Percentiles rank a stretch among this genome's conserved stretches.
Evolutionary conservation across 495 filamentous ascomycete species (phyloP).

Genomic region (Recurvomyces mirabilis): DNA sequence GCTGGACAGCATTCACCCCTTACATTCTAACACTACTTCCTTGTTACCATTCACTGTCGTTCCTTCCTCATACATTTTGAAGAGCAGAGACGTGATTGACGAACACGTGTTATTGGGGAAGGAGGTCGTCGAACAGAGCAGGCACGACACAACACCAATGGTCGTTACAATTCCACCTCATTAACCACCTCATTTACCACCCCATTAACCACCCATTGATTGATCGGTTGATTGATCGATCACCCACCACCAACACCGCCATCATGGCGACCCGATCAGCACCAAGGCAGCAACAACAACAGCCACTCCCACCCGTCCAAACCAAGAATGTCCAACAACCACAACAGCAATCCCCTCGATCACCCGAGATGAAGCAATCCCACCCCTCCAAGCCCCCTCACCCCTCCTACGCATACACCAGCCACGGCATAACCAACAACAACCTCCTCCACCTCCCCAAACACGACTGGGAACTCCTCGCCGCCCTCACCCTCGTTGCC

Average conservation of each 20-base stretch:
- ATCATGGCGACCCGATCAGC: conserved; percentile 2
- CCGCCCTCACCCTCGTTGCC: conserved; percentile 61
- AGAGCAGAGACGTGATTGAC: no score
- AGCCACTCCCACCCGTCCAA: neutral
- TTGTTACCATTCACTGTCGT: no score
- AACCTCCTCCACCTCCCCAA: conserved; percentile 56
- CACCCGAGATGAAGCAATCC: conserved; percentile 8
- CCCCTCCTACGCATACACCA: conserved; percentile 43
- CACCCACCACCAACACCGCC: neutral
- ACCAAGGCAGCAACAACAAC: neutral
- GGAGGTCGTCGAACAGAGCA: neutral
- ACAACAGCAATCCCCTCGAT: no score
- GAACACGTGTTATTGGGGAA: no score
- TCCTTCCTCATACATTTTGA: no score
- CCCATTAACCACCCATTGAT: no score
- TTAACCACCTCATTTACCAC: no score
- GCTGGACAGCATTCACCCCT: no score
- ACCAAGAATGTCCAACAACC: neutral
- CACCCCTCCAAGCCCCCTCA: conserved; percentile 12
- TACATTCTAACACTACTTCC: no score
- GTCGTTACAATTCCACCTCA: conserved; percentile 3
- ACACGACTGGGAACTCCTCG: conserved; percentile 69
- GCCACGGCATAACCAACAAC: conserved; percentile 52
- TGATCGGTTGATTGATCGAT: no score
- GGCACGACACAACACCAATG: conserved; percentile 1